Evolutionary conservation across 805 yeast genomes (phyloP), one percentile per base, ranked within the genome.

Genomic region (Priceomyces haplophilus): DNA sequence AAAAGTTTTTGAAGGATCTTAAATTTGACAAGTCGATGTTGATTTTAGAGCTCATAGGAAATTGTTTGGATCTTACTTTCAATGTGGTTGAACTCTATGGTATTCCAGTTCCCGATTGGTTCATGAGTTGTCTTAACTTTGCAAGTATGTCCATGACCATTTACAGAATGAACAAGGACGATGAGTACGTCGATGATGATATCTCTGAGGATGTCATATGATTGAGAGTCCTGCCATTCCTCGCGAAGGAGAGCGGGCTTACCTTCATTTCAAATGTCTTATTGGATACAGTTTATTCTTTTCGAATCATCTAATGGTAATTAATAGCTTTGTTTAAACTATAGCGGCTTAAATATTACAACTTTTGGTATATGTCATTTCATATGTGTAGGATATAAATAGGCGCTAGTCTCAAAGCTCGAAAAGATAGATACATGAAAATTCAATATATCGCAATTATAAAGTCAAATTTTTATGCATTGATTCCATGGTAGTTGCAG

Each of bases 111-210:
- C 74, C 75, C 3, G 65, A 62, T 30, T 69, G 74, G 73, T 54
- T 68, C 38, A 67, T 70, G 74, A 62, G 58, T 44, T 44, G 54
- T 7, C 61, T 70, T 54, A 70, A 69, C 46, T 54, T 64, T 40
- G 62, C 72, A 15, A 66, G 73, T 47, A 70, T 70, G 75, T 59
- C 56, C 41, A 70, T 70, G 76, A 67, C 75, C n/a, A 54, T 70
- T 36, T 70, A 70, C 62, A 67, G 76, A 58, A 70, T 70, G 76
- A 70, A 70, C 55, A 70, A 70, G 53, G 75, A 70, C 46, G 75
- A 69, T 45, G 76, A 69, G 55, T 69, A 70, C 42, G 48, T 58
- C 17, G 75, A 70, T 49, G 76, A 69, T 47, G 73, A 68, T 42
- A 62, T 69, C 10, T 56, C 67, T 16, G 72, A 70, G 42, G 75